Conservation (phyloP, 169 alveolate genomes). For the Perkinsus chesapeaki region DNA sequence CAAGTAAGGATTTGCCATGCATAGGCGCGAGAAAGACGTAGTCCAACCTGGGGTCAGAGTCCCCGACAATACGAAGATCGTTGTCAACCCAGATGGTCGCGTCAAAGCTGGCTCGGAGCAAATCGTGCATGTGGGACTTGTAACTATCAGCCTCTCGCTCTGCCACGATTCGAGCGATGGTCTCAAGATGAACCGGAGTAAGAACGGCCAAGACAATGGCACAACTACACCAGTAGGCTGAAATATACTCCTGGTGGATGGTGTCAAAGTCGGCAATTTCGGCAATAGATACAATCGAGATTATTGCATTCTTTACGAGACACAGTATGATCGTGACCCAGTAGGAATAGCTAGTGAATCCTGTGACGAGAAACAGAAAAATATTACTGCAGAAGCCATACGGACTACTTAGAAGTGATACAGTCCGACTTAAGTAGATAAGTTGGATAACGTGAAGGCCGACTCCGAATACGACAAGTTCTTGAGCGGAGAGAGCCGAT, state of each 20-base stretch:
- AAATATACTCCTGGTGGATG: background rate
- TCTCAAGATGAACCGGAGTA: background rate
- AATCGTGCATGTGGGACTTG: background rate
- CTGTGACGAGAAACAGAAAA: background rate
- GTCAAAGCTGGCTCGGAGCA: background rate
- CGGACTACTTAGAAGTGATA: background rate
- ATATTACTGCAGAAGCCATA: background rate
- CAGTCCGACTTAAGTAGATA: background rate
- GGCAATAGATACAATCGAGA: background rate
- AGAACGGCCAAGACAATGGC: background rate
- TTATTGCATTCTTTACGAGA: background rate
- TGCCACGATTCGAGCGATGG: background rate
- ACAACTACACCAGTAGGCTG: background rate
- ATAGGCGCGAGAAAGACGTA: background rate
- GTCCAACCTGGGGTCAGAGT: background rate
- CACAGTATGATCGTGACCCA: background rate
- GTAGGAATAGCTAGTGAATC: background rate
- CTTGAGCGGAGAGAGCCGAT: background rate
- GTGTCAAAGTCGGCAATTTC: background rate
- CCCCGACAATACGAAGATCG: background rate
- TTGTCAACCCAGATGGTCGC: background rate
- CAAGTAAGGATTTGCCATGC: background rate
- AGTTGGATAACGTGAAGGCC: background rate
- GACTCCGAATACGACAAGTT: background rate
- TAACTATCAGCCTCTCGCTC: background rate